These are phyloP conservation scores for Pulveroboletus sp. DNA, from an alignment of 768 basidiomycete species.

Conservation along the genomic window DNA sequence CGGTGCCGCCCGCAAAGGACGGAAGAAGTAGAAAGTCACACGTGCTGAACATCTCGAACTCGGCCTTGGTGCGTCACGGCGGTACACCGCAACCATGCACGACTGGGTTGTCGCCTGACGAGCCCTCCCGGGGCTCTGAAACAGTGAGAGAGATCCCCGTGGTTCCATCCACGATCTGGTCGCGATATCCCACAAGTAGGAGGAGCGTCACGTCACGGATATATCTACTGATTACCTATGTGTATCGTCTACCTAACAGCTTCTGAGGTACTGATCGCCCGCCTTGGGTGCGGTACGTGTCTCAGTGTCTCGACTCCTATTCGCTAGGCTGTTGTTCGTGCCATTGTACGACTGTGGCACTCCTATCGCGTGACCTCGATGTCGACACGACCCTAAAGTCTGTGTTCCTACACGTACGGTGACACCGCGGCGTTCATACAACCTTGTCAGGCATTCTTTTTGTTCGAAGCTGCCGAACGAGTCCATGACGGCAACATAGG, in stretches of 20 bases:
- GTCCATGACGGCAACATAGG: not conserved
- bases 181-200: not conserved
- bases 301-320: not conserved
- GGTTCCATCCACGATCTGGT: not conserved
- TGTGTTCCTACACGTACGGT: no score
- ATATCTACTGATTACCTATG: no score
- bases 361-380: not conserved
- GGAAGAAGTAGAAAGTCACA: conserved; percentile 34
- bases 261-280: no score
- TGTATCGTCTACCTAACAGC: no score
- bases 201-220: no score
- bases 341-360: not conserved
- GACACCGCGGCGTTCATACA: not conserved
- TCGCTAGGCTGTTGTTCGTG: no score
- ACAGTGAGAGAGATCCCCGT: not conserved
- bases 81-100: not conserved
- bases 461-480: not conserved
- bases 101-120: not conserved
- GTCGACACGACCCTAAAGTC: no score
- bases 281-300: no score
- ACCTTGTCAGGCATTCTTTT: not conserved
- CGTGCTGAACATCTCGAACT: not conserved
- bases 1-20: conserved; percentile 35
- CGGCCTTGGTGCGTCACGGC: not conserved
- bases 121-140: not conserved